Evolutionary conservation across 805 yeast species (phyloP), one percentile per base, ranked within the genome.

Genomic region (Millerozyma acaciae): DNA sequence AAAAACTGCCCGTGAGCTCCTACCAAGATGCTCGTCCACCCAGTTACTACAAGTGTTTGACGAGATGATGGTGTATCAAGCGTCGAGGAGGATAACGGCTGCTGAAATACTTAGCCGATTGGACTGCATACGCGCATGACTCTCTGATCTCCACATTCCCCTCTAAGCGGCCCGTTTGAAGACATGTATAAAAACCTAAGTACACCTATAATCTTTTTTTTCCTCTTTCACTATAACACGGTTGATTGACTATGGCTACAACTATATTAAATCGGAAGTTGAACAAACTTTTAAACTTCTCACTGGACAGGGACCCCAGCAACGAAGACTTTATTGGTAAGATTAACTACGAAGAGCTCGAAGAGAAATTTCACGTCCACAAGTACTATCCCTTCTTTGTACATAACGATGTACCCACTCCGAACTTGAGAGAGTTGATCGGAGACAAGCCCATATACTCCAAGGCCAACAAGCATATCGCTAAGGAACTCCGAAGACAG

Each of bases 21-120:
- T 44, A 4, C 48, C 48, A 6, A 23, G 44, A 30, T 37, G 60
- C 4, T 33, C 42, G 2, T 16, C 20, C 4, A 29, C 43, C 4
- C 31, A 38, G 16, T 28, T 49, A 1, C 37, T 61, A 0, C 63
- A 67, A 38, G 20, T 68, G 1, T 73, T 73, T 41, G 34, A 47
- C n/a, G 44, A 50, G 10, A 68, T 75, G 67, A 70, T 70, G 61
- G 52, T 55, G 6, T 73, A 64, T 36, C 61, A 68, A 20, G 37
- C 45, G 28, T 29, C 17, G n/a, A 37, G 29, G 15, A 38, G 59
- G 35, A 29, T 48, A 4, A 38, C 39, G 3, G 39, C 48, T 13
- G 21, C 28, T 2, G 44, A 45, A 16, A 26, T 47, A n/a, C n/a
- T n/a, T n/a, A n/a, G n/a, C n/a, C n/a, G n/a, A n/a, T n/a, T n/a